Evolutionary conservation across 805 yeast genomes (phyloP), one percentile per base, ranked within the genome.

Genomic region (Zygosaccharomyces kombuchaensis): DNA sequence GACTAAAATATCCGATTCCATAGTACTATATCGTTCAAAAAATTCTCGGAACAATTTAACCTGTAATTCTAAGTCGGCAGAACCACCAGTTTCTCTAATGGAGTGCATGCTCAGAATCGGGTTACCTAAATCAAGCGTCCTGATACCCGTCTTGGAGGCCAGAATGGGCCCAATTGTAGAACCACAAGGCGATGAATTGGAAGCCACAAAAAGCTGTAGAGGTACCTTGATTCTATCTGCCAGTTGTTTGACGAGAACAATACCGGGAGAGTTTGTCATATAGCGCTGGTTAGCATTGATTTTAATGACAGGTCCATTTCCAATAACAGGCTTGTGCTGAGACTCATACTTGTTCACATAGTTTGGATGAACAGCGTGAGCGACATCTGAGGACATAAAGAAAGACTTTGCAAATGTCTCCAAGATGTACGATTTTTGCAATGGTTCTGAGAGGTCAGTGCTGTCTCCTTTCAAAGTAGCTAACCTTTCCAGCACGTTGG

Each of bases 311-410:
- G 98, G 96, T 6, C 99, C 99, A 29, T 73, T 73, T 59, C 95
- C 95, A 50, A 91, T 69, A 42, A 74, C 74, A 1, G 99, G 98
- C 53, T 79, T 78, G 65, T 91, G 95, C 50, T 76, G 71, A 17
- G 78, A 62, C 62, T 93, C 98, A 67, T 93, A 85, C 56, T 78
- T 78, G 43, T 75, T 76, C 4, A 78, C 69, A 65, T 91, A 91
- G 66, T 91, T 91, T 47, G 99, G 99, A 65, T 91, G 96, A 31
- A 91, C 84, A 26, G 96, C 98, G 63, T 91, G 99, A 1, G 98
- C 96, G 81, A 89, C 93, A 65, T 91, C 99, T 0, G 96, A 87
- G 0, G 97, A 90, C 36, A 93, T 66, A 55, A 91, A 76, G 66
- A 93, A 90, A 1, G 97, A 88, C 62, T 82, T 83, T 7, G 90